A percentile compares a stretch with the other conserved stretches of the same genome.
Conservation (phyloP, 2,329 filamentous ascomycete genomes). For the Sclerotinia glacialis region DNA sequence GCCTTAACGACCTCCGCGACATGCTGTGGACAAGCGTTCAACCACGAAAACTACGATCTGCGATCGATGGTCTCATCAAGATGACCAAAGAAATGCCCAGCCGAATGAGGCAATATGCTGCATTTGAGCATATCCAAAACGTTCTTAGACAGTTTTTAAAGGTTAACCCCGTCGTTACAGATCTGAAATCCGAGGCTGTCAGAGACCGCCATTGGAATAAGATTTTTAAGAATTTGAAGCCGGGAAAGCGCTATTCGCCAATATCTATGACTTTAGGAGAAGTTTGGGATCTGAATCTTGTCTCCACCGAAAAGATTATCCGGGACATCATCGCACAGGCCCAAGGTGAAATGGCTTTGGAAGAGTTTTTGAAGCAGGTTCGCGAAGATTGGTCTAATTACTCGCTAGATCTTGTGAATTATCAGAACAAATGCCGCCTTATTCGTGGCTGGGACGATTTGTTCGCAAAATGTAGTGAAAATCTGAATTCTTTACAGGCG, state of each 20-base stretch:
- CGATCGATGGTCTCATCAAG: constrained; percentile 89
- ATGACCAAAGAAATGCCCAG: constrained; percentile 99
- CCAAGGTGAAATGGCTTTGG: constrained; percentile 95
- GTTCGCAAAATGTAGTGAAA: constrained; percentile 97
- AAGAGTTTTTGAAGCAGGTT: constrained; percentile 95
- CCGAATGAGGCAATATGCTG: constrained; percentile 97
- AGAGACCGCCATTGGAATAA: constrained; percentile 96
- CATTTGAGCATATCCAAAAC: constrained; percentile 97
- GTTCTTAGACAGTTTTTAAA: constrained; percentile 86
- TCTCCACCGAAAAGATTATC: constrained; percentile 82
- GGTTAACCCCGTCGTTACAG: constrained; percentile 81
- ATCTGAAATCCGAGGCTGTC: constrained; percentile 95
- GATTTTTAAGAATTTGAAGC: constrained; percentile 94
- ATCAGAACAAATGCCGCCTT: constrained; percentile 96
- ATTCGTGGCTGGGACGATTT: constrained; percentile 98
- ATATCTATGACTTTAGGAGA: constrained; percentile 96
- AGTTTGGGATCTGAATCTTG: constrained; percentile 94
- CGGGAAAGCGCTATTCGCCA: constrained; percentile 88
- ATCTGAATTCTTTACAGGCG: constrained; percentile 93
- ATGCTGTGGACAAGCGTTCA: constrained; percentile 93
- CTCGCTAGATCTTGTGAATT: constrained; percentile 88
- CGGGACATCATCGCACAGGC: constrained; percentile 92
- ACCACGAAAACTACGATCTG: constrained; percentile 84
- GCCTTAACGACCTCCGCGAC: constrained; percentile 88
- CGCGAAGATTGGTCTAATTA: constrained; percentile 97